These are phyloP conservation scores for Leccinum aurantiacum DNA, from an alignment of 768 basidiomycete species.

Conservation along the genomic window DNA sequence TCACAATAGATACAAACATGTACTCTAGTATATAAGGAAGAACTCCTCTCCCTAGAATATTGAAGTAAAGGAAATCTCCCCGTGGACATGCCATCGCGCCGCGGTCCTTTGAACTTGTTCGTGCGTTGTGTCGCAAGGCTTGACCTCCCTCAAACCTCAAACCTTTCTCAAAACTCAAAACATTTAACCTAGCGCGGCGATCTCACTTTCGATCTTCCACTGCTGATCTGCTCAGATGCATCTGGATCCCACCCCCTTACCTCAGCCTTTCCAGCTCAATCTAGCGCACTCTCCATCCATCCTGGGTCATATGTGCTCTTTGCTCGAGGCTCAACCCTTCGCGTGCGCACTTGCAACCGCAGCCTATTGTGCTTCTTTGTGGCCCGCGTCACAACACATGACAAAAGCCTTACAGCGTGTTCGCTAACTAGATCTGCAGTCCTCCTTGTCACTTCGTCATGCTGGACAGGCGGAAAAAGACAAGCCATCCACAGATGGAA, in stretches of 20 bases:
- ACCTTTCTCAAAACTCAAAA: conserved; percentile 19
- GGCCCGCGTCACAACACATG: conserved; percentile 24
- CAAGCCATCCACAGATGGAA: conserved; percentile 24
- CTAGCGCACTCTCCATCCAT: conserved; percentile 5
- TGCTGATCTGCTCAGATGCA: conserved; percentile 14
- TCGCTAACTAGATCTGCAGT: conserved; percentile 27
- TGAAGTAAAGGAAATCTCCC: not conserved
- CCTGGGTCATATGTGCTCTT: conserved; percentile 17
- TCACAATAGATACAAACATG: no score
- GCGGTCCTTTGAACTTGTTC: conserved; percentile 11
- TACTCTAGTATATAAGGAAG: no score
- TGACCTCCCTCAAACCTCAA: not conserved
- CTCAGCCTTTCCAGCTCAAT: conserved; percentile 12
- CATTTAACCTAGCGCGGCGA: conserved; percentile 28
- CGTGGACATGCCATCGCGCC: conserved; percentile 20
- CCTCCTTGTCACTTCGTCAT: conserved; percentile 8
- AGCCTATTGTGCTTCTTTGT: conserved; percentile 30
- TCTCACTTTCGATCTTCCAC: conserved; percentile 30
- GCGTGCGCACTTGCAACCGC: conserved; percentile 5
- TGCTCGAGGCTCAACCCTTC: conserved; percentile 11
- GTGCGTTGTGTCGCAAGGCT: not conserved
- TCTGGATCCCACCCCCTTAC: conserved; percentile 15
- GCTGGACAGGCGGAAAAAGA: conserved; percentile 19
- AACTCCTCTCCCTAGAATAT: no score
- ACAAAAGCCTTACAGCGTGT: conserved; percentile 29